These are phyloP conservation scores for Triticum monococcum DNA, from an alignment of 176 grass and related monocot species.

Conservation along the genomic window DNA sequence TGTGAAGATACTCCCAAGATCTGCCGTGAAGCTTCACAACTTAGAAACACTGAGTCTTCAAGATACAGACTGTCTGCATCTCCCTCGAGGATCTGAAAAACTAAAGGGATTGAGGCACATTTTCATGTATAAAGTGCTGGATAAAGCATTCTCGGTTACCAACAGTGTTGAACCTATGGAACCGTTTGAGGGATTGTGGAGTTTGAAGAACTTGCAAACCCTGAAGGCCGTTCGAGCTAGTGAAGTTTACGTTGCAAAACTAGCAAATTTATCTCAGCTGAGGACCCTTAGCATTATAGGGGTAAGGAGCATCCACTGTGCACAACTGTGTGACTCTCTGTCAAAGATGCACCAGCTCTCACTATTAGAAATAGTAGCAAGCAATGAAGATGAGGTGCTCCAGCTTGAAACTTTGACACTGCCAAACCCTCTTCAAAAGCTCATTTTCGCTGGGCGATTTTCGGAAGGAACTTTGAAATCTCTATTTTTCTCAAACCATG, in stretches of 20 bases:
- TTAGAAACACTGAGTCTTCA: constrained; percentile 50
- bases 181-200: neutral
- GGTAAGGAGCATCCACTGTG: neutral
- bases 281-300: neutral
- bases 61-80: neutral
- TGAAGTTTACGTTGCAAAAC: neutral
- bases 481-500: neutral
- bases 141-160: neutral
- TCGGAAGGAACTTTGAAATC: neutral
- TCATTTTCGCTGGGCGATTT: neutral
- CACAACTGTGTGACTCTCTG: constrained; percentile 19
- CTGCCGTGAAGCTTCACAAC: constrained; percentile 32
- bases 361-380: constrained; percentile 12
- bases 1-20: constrained; percentile 47
- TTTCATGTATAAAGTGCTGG: neutral
- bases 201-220: constrained; percentile 24
- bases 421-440: neutral
- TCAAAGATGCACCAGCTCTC: constrained; percentile 14
- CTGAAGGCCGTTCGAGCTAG: constrained; percentile 13
- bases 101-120: constrained; percentile 34
- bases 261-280: constrained; percentile 29
- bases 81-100: constrained; percentile 2
- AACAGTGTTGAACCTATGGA: neutral
- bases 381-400: constrained; percentile 23
- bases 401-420: constrained; percentile 13